These are phyloP conservation scores for Calocybe gambosa DNA, from an alignment of 1,284 basidiomycete species.

Conservation along the genomic window DNA sequence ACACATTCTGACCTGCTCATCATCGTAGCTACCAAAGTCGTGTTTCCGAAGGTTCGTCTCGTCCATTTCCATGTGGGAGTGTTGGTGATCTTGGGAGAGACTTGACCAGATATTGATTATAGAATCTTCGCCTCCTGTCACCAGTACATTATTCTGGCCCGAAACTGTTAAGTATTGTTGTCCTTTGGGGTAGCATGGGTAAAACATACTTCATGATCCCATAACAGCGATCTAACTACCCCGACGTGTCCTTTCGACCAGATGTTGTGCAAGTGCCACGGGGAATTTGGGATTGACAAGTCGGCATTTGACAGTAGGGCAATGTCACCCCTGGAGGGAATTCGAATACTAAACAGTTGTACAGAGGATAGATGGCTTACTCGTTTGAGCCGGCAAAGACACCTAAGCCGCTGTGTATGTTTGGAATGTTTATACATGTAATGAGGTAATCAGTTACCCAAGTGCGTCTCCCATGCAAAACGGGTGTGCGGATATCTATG, in stretches of 20 bases:
- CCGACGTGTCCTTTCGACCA: slow-evolving; percentile 51
- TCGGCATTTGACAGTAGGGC: slow-evolving; percentile 44
- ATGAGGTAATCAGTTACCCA: slow-evolving; percentile 67
- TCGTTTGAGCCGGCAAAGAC: slow-evolving; percentile 60
- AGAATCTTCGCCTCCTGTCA: slow-evolving; percentile 62
- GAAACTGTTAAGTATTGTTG: not conserved
- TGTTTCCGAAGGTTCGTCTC: slow-evolving; percentile 23
- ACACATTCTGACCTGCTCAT: slow-evolving; percentile 22
- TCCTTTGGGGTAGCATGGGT: slow-evolving; percentile 2
- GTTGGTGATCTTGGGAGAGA: slow-evolving; percentile 14
- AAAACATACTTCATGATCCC: slow-evolving; percentile 44
- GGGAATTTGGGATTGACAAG: slow-evolving; percentile 27
- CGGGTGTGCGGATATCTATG: slow-evolving; percentile 48
- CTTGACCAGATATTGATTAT: slow-evolving; percentile 48
- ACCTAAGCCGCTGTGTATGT: slow-evolving; percentile 26
- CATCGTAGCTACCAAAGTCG: slow-evolving; percentile 21
- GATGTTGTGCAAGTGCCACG: slow-evolving; percentile 45
- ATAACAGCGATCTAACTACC: slow-evolving; percentile 50
- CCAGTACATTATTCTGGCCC: slow-evolving; percentile 37
- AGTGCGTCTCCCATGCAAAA: slow-evolving; percentile 39
- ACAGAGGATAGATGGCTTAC: slow-evolving; percentile 26
- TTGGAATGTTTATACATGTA: slow-evolving; percentile 28
- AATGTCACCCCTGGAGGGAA: slow-evolving; percentile 45
- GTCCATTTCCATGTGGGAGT: slow-evolving; percentile 30
- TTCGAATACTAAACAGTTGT: not conserved